phyloP scores from a whole-genome alignment of 257 asterid genomes.

The Nicotiana tabacum region DNA sequence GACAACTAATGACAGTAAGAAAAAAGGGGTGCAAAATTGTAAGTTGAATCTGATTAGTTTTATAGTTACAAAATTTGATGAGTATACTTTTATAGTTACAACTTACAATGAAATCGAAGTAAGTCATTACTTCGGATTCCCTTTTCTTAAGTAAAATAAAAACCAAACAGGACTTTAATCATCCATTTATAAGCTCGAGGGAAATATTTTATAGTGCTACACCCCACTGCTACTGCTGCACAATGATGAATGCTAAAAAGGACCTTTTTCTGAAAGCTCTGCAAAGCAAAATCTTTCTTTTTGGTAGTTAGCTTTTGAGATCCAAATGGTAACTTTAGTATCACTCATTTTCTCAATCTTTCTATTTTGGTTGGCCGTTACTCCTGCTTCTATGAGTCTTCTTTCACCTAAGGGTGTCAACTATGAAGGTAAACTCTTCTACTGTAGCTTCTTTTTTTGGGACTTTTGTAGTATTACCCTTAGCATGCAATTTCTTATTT shows the following conservation, averaged over 20 bases:
- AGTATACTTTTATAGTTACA: neutral
- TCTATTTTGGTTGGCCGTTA: slow-evolving; percentile 25
- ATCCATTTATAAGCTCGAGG: slow-evolving; percentile 5
- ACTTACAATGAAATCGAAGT: neutral
- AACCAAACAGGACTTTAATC: neutral
- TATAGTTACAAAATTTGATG: neutral
- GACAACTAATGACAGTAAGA: neutral
- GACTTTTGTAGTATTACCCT: too few relatives aligned
- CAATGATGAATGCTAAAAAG: slow-evolving; percentile 9
- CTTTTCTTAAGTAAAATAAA: neutral
- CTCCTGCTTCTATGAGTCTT: slow-evolving; percentile 43
- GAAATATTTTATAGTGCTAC: neutral
- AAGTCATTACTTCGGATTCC: neutral
- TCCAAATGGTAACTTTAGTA: slow-evolving; percentile 37
- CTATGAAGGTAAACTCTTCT: slow-evolving; percentile 57
- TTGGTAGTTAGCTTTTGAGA: slow-evolving; percentile 15
- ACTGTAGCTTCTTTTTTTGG: too few relatives aligned
- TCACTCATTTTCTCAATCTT: slow-evolving; percentile 31
- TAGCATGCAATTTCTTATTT: too few relatives aligned
- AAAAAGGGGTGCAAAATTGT: neutral
- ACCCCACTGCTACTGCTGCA: neutral
- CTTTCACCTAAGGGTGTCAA: slow-evolving; percentile 97
- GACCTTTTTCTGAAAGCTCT: slow-evolving; percentile 9
- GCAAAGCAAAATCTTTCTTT: slow-evolving; percentile 13
- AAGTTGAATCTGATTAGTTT: neutral